phyloP scores from a whole-genome alignment of 202 grass and related monocot genomes.

The Zoysia matrella region DNA sequence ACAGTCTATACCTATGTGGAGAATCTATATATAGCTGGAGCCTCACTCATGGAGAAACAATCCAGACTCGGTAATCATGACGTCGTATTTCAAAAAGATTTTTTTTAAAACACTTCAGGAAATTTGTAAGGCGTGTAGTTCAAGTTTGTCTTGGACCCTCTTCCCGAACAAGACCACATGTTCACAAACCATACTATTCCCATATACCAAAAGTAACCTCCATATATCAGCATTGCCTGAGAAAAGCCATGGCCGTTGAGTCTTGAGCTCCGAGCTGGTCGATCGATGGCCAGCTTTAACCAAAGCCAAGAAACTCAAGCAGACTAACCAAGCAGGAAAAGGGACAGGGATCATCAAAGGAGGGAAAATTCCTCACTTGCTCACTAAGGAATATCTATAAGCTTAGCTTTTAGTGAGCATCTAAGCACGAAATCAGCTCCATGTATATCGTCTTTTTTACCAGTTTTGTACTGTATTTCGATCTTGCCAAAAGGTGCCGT shows the following conservation, averaged over 20 bases:
- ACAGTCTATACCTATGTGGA: not conserved
- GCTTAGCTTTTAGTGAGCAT: slow-evolving; percentile 43
- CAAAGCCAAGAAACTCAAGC: slow-evolving; percentile 52
- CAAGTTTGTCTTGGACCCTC: slow-evolving; percentile 20
- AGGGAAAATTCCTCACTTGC: no score
- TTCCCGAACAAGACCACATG: not conserved
- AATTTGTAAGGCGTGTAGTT: not conserved
- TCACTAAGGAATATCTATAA: slow-evolving; percentile 10
- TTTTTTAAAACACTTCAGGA: no score
- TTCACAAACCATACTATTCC: not conserved
- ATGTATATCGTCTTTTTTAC: slow-evolving; percentile 49
- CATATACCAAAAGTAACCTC: slow-evolving; percentile 45
- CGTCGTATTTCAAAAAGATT: not conserved
- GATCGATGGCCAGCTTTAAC: slow-evolving; percentile 55
- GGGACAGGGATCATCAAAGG: not conserved
- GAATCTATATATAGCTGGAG: not conserved
- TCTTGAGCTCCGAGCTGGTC: slow-evolving; percentile 63
- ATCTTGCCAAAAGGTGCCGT: not conserved
- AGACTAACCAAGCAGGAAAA: slow-evolving; percentile 36
- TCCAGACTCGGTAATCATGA: not conserved
- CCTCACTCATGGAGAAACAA: not conserved
- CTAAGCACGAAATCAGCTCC: slow-evolving; percentile 24
- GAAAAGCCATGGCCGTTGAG: slow-evolving; percentile 44
- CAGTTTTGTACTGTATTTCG: slow-evolving; percentile 6
- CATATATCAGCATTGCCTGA: slow-evolving; percentile 18